These are phyloP conservation scores for Talaromyces sp. DNA, from an alignment of 2,329 filamentous ascomycete species.

Conservation along the genomic window DNA sequence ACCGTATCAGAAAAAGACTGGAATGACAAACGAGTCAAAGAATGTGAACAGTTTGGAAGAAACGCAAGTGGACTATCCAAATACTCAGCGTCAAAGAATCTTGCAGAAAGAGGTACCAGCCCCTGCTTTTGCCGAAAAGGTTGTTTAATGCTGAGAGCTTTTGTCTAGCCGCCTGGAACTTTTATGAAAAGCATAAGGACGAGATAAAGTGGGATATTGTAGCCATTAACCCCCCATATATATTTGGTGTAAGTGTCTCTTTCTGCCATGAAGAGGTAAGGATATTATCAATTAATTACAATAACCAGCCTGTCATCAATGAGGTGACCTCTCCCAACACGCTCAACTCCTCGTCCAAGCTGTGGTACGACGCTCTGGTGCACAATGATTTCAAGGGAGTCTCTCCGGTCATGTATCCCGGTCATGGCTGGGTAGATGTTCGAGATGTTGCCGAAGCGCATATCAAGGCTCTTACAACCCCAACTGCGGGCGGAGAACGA, in stretches of 20 bases:
- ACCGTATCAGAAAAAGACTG: not conserved
- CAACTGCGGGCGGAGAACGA: not conserved
- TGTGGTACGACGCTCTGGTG: not conserved
- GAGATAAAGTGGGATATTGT: not conserved
- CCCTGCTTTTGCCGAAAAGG: not conserved
- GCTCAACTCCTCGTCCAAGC: not conserved
- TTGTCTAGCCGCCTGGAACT: not conserved
- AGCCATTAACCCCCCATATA: not conserved
- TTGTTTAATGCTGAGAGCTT: too few relatives aligned
- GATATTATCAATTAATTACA: too few relatives aligned
- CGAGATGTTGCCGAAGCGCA: conserved; percentile 2
- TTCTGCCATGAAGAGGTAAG: too few relatives aligned
- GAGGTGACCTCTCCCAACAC: not conserved
- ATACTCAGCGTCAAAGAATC: not conserved
- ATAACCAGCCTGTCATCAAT: not conserved
- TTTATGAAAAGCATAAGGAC: not conserved
- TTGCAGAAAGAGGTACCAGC: not conserved
- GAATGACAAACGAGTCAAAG: not conserved
- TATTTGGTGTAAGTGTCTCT: not conserved
- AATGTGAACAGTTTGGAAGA: not conserved
- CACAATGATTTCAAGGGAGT: not conserved
- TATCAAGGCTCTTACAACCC: not conserved
- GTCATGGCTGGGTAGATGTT: conserved; percentile 3
- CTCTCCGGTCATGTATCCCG: not conserved
- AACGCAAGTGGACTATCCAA: not conserved